These are phyloP conservation scores for Pythium phragmiticola DNA, from an alignment of 352 stramenopile species.

Conservation along the genomic window DNA sequence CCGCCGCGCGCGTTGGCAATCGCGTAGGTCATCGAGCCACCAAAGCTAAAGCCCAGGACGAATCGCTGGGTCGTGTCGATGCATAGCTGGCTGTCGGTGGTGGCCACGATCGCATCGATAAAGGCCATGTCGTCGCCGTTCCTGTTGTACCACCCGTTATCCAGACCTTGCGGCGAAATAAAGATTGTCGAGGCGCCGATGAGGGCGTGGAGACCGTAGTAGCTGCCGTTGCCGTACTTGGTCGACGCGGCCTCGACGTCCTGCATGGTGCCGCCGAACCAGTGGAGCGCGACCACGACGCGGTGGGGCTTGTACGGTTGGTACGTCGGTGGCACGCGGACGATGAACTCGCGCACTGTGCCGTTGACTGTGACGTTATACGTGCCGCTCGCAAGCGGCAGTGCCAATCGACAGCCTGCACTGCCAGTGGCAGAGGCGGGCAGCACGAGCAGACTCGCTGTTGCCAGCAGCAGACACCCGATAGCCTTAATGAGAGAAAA, in stretches of 20 bases:
- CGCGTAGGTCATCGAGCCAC: slow-evolving; percentile 12
- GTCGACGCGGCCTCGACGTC: slow-evolving; percentile 23
- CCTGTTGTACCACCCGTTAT: slow-evolving; percentile 29
- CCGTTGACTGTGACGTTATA: slow-evolving; percentile 31
- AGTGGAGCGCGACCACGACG: slow-evolving; percentile 34
- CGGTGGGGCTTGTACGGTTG: slow-evolving; percentile 10
- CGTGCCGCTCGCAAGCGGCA: slow-evolving; percentile 23
- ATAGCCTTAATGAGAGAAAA: no score
- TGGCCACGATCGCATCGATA: slow-evolving; percentile 27
- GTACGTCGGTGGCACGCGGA: slow-evolving; percentile 30
- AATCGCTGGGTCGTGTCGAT: slow-evolving; percentile 33
- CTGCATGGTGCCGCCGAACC: slow-evolving; percentile 27
- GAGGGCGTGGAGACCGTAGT: slow-evolving; percentile 29
- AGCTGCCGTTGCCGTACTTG: slow-evolving; percentile 29
- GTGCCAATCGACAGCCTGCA: not conserved
- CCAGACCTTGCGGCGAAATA: slow-evolving; percentile 28
- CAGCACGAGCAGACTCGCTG: not conserved
- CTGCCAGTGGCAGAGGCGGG: not conserved
- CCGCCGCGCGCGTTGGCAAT: not conserved
- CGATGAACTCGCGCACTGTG: slow-evolving; percentile 30
- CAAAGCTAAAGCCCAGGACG: slow-evolving; percentile 37
- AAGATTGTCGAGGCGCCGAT: slow-evolving; percentile 31
- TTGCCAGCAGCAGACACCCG: not conserved
- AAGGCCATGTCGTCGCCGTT: slow-evolving; percentile 32
- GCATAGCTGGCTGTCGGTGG: slow-evolving; percentile 27